Percentiles rank a stretch among this genome's conserved stretches.
phyloP scores from a whole-genome alignment of 192 early-diverging fungal genomes.

The Backusella parvicylindrica region DNA sequence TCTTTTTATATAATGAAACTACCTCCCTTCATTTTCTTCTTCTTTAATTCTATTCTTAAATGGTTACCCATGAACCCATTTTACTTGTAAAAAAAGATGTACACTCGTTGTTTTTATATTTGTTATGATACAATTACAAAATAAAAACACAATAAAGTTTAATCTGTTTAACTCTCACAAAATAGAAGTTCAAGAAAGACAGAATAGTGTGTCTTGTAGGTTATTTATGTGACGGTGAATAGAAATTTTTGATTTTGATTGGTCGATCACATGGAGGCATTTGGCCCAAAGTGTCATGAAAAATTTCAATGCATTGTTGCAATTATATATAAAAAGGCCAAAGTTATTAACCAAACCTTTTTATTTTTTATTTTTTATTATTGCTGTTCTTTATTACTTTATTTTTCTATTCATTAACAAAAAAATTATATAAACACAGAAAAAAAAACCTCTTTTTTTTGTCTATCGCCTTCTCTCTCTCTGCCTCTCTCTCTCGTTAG shows the following conservation, averaged over 20 bases:
- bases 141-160: background rate
- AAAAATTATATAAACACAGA: background rate
- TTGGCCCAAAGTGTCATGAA: background rate
- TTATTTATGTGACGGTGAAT: conserved; percentile 4
- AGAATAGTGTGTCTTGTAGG: background rate
- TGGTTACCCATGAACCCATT: background rate
- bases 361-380: too few species aligned
- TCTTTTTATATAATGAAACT: background rate
- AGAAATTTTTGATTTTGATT: conserved; percentile 18
- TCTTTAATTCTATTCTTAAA: background rate
- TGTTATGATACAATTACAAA: background rate
- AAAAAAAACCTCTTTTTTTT: background rate
- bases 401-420: background rate
- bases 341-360: background rate
- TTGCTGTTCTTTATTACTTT: background rate
- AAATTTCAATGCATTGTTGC: background rate
- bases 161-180: background rate
- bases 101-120: background rate
- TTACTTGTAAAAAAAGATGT: background rate
- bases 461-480: background rate
- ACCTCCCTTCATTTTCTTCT: background rate
- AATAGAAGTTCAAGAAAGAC: background rate
- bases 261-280: background rate
- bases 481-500: background rate
- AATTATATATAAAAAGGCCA: background rate